Evolutionary conservation across 108 stramenopile genomes (phyloP), one percentile per base, ranked within the genome.

Genomic region (Nitzschia putrida): DNA sequence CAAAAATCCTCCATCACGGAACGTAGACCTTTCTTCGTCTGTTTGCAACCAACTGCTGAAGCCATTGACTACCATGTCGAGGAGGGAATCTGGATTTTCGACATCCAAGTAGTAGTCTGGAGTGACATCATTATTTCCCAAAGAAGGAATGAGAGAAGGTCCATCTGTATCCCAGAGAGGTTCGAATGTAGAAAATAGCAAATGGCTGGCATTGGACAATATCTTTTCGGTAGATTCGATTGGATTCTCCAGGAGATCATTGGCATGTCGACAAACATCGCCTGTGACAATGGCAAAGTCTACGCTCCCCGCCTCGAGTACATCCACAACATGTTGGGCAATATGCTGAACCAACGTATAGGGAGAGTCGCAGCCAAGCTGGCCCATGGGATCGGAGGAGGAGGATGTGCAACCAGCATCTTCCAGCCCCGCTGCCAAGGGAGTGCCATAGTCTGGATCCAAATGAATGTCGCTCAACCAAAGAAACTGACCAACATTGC

Each of bases 41-140:
- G 66, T 45, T 8, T 51, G 16, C 7, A 71, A 63, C 18, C 42
- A 45, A n/a, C 43, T 23, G 14, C 56, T 50, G 29, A 87, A 72
- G 10, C 77, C 71, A 51, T 53, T 21, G 11, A 40, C 43, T 23
- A 59, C 59, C 59, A 73, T 64, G n/a, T 44, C 59, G 65, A 75
- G 24, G 51, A 67, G 11, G 8, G 58, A 22, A 21, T 66, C 54
- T 20, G 38, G 53, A 34, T 70, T 23, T 43, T 80, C 67, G 29
- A 85, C 21, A 57, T 84, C 58, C 37, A 87, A 29, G 53, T 85
- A 85, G 56, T 91, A 91, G 68, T 91, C 90, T 0, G 87, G 86
- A 8, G 76, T 80, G 6, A 88, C 74, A 66, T 88, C 90, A 63
- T 91, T 91, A 64, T 91, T 91, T 42, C 90, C 90, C 10, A 91